Conservation (phyloP, 2,329 filamentous ascomycete genomes). For the Aschersonia sp. region DNA sequence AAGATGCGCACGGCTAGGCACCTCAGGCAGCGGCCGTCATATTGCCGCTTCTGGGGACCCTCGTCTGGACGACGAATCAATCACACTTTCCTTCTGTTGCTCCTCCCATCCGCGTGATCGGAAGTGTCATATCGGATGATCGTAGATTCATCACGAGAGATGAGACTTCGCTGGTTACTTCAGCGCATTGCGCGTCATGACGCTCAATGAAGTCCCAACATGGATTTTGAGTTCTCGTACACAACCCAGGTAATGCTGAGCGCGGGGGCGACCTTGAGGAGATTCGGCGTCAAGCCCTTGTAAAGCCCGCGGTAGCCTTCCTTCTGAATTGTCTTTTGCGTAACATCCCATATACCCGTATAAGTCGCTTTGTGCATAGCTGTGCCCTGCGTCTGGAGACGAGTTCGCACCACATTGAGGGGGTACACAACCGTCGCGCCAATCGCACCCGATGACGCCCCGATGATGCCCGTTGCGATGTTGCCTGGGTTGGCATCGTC, state of each 20-base stretch:
- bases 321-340: conserved; percentile 63
- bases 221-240: conserved; percentile 77
- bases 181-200: neutral
- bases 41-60: no score
- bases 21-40: no score
- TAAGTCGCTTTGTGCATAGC: conserved; percentile 84
- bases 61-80: no score
- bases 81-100: no score
- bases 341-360: conserved; percentile 80
- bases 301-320: conserved; percentile 83
- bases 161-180: no score
- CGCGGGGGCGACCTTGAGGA: conserved; percentile 90
- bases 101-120: no score
- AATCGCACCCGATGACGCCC: conserved; percentile 80
- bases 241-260: conserved; percentile 92
- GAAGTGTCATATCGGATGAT: no score
- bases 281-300: conserved; percentile 87
- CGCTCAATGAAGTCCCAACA: conserved; percentile 37
- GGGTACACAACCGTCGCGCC: conserved; percentile 93
- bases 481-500: conserved; percentile 74
- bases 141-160: no score
- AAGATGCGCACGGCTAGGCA: no score
- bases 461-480: conserved; percentile 75
- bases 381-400: conserved; percentile 88
- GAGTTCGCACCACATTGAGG: conserved; percentile 80